Base-by-base conservation (phyloP, 2,329 filamentous ascomycete species). In the Xylariaceae sp. region DNA sequence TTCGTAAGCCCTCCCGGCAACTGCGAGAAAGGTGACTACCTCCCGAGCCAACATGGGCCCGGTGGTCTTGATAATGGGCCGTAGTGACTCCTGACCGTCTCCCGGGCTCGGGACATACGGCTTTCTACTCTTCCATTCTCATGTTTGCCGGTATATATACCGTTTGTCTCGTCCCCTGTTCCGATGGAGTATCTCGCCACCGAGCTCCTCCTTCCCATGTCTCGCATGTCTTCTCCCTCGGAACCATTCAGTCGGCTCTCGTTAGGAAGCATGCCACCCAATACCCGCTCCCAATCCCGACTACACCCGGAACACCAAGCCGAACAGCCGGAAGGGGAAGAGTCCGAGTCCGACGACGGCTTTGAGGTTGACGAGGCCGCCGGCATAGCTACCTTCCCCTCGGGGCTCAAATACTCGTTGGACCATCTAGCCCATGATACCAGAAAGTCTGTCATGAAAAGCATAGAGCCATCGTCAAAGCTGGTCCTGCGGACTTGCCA, bases 401-500 rank as follows among this genome's bases (percentile, higher is more conserved):
- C 51, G n/a, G 55, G 53, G n/a, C 48, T 49, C n/a, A 50, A 49
- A 33, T 61, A 61, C 38, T 53, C 52, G 14, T 36, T 61, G 6
- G 47, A 53, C 24, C 37, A 38, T 13, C 51, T 61, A 10, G 52
- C 56, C 40, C 43, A 45, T 3, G 51, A 54, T 14, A 58, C 58
- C 0, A 61, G 60, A 32, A 46, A 55, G 5, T 46, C 53, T 3
- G 58, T 73, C 7, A 58, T 64, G 12, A 63, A 66, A 30, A 56
- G 65, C 16, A 68, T 73, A 40, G 56, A 55, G 19, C 63, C 70
- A 9, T 63, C 69, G 0, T 67, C 70, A 3, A 60, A 61, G 37
- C 64, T 77, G 37, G 57, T 63, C 0, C 52, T 76, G 5, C 64
- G 72, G 43, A 63, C 63, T 35, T 75, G 70, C 38, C 62, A 65